Conservation (phyloP, 2,329 filamentous ascomycete genomes). For the Fusarium sp. region DNA sequence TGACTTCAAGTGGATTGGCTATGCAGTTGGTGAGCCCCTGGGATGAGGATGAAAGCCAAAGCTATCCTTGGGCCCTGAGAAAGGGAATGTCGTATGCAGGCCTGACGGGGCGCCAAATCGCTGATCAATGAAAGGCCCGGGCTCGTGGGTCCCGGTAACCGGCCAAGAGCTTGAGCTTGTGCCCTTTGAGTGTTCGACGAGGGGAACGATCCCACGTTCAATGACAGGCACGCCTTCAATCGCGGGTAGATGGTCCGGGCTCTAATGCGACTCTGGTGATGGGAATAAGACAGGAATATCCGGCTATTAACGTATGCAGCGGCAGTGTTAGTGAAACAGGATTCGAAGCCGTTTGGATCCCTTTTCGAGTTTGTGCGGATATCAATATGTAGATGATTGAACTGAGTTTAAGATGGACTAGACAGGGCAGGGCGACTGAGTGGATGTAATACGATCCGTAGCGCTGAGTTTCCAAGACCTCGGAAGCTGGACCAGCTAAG, state of each 20-base stretch:
- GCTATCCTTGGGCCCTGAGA: constrained; percentile 39
- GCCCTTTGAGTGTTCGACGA: constrained; percentile 29
- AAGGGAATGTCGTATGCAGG: constrained; percentile 41
- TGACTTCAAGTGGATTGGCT: constrained; percentile 24
- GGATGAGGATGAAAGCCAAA: constrained; percentile 31
- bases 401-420: constrained; percentile 11
- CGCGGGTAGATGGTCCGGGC: constrained; percentile 36
- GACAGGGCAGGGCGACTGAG: constrained; percentile 1
- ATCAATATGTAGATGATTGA: constrained; percentile 25
- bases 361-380: constrained; percentile 29
- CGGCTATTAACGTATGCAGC: constrained; percentile 14
- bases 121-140: constrained; percentile 42
- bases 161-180: constrained; percentile 42
- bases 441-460: constrained; percentile 28
- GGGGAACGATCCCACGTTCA: constrained; percentile 32
- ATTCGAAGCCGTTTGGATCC: constrained; percentile 10
- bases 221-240: constrained; percentile 38
- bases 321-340: constrained; percentile 19
- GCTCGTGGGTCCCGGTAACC: constrained; percentile 43
- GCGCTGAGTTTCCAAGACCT: constrained; percentile 25
- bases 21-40: constrained; percentile 40
- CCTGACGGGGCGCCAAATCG: constrained; percentile 42
- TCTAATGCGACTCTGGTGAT: constrained; percentile 36
- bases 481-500: constrained; percentile 21
- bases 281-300: constrained; percentile 14